Conservation (phyloP, 441 rosid species). For the Erodium moschatum region DNA sequence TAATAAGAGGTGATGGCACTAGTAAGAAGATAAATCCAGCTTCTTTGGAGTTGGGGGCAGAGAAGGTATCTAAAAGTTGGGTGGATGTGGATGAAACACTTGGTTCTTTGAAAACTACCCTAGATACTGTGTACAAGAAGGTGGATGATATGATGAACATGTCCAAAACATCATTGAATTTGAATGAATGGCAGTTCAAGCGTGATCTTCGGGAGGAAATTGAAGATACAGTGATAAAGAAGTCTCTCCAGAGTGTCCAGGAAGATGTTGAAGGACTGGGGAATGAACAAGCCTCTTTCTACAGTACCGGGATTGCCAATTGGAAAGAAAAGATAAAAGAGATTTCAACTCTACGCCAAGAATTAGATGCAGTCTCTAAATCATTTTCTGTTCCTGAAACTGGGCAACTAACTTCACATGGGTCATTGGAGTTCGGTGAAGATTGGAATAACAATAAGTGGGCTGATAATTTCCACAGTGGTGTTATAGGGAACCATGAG, state of each 20-base stretch:
- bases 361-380: slow-evolving; percentile 53
- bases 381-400: slow-evolving; percentile 42
- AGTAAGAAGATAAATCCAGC: slow-evolving; percentile 31
- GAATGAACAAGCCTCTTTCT: slow-evolving; percentile 34
- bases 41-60: slow-evolving; percentile 38
- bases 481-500: slow-evolving; percentile 50
- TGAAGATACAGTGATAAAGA: slow-evolving; percentile 39
- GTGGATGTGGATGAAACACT: slow-evolving; percentile 39
- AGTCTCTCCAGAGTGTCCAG: slow-evolving; percentile 41
- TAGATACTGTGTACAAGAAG: slow-evolving; percentile 34
- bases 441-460: slow-evolving; percentile 29
- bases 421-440: slow-evolving; percentile 45
- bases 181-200: slow-evolving; percentile 44
- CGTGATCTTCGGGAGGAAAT: slow-evolving; percentile 40
- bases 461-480: slow-evolving; percentile 43
- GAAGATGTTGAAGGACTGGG: slow-evolving; percentile 47
- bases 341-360: slow-evolving; percentile 56
- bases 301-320: slow-evolving; percentile 27
- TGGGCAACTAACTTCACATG: slow-evolving; percentile 39
- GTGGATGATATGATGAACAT: slow-evolving; percentile 28
- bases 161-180: slow-evolving; percentile 29
- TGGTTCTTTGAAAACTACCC: slow-evolving; percentile 37
- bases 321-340: slow-evolving; percentile 47
- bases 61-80: slow-evolving; percentile 36
- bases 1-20: slow-evolving; percentile 32